phyloP scores from a whole-genome alignment of 768 basidiomycete species.

The Naganishia kalamii region DNA sequence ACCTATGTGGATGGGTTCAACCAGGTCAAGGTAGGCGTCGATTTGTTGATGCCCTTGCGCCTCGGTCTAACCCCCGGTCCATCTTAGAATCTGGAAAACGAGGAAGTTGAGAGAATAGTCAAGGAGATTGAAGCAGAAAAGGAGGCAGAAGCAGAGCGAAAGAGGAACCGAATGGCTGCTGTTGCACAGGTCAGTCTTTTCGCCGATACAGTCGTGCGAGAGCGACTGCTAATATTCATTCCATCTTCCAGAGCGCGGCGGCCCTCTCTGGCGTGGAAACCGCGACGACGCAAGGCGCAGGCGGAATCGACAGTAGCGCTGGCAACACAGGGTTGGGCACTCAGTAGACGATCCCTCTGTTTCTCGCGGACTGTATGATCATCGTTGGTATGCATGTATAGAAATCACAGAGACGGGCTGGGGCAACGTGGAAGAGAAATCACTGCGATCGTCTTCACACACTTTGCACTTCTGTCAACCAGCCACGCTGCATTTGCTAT shows the following conservation, averaged over 20 bases:
- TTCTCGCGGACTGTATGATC: too few relatives aligned
- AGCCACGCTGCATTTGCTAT: too few relatives aligned
- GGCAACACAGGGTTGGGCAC: not conserved
- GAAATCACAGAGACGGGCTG: too few relatives aligned
- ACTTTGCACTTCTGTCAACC: too few relatives aligned
- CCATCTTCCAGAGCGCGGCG: not conserved
- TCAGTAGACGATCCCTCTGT: too few relatives aligned
- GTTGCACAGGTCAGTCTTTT: slow-evolving; percentile 54
- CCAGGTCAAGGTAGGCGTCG: slow-evolving; percentile 69
- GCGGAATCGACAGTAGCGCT: not conserved
- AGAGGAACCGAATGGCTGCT: slow-evolving; percentile 79
- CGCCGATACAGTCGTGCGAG: too few relatives aligned
- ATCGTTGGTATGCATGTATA: too few relatives aligned
- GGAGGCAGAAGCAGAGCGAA: slow-evolving; percentile 93
- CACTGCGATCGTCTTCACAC: too few relatives aligned
- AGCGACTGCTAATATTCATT: not conserved
- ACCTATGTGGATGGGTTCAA: slow-evolving; percentile 95
- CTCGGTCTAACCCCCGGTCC: too few relatives aligned
- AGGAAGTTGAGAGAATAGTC: slow-evolving; percentile 87
- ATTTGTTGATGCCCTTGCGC: too few relatives aligned
- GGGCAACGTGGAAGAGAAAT: too few relatives aligned
- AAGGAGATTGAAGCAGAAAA: slow-evolving; percentile 93
- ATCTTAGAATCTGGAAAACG: slow-evolving; percentile 78
- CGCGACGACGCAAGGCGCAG: not conserved
- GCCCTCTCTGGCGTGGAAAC: slow-evolving; percentile 2